phyloP scores from a whole-genome alignment of 2,329 filamentous ascomycete species.

The Diaporthe citri region DNA sequence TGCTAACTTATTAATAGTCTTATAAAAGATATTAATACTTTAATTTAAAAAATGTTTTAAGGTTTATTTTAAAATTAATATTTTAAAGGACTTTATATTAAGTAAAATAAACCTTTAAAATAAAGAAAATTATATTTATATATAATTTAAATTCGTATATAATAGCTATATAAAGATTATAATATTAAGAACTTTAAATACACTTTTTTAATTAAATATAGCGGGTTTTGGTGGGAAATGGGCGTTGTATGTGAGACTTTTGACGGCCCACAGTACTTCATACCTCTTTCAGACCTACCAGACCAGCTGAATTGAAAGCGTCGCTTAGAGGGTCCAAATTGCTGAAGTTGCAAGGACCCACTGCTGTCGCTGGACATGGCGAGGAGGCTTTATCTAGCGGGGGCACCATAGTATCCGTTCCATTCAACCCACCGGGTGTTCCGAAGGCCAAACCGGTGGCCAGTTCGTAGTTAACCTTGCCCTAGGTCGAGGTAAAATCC shows the following conservation, averaged over 20 bases:
- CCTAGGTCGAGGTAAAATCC: background rate
- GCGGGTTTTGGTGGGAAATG: background rate
- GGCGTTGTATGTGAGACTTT: background rate
- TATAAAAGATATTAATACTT: too few species aligned
- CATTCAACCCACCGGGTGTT: background rate
- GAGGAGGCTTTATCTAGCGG: background rate
- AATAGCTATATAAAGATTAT: background rate
- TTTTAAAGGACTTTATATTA: too few species aligned
- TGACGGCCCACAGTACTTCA: background rate
- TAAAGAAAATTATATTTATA: too few species aligned
- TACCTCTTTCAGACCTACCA: background rate
- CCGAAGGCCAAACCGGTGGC: background rate
- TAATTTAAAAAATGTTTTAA: too few species aligned
- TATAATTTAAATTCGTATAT: background rate
- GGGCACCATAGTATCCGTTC: background rate
- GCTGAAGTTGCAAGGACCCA: background rate
- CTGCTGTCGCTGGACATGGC: background rate
- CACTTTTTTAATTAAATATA: background rate
- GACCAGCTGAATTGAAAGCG: background rate
- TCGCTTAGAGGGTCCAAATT: background rate
- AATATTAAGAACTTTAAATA: background rate
- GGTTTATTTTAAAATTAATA: too few species aligned
- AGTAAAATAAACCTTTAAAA: too few species aligned
- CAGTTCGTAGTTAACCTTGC: background rate
- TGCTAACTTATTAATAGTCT: too few species aligned